Evolutionary conservation across 768 basidiomycete genomes (phyloP).

Genomic region (Kwoniella botswanensis): DNA sequence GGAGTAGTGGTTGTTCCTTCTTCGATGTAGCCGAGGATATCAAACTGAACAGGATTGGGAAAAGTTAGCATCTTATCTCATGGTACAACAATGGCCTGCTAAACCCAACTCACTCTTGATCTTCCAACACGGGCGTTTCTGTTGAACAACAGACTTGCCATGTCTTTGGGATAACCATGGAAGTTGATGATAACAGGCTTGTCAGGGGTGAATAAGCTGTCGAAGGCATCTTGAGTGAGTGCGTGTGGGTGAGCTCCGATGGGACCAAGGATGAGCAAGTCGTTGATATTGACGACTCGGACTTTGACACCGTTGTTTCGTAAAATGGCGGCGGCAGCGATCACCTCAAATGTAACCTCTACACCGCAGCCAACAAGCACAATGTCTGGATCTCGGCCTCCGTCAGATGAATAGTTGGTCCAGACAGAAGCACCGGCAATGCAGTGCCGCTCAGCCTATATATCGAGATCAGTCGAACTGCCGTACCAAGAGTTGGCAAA

Average conservation of each 20-base stretch:
- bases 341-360: conserved; percentile 85
- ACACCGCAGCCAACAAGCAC: conserved; percentile 85
- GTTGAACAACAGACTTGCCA: conserved; percentile 51
- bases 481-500: conserved; percentile 9
- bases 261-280: conserved; percentile 79
- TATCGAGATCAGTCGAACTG: background rate
- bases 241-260: conserved; percentile 62
- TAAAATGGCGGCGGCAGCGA: conserved; percentile 80
- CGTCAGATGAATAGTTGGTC: conserved; percentile 78
- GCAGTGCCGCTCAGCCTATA: conserved; percentile 68
- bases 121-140: conserved; percentile 52
- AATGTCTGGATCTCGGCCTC: conserved; percentile 62
- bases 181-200: conserved; percentile 75
- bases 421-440: conserved; percentile 84
- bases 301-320: conserved; percentile 72
- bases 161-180: conserved; percentile 66
- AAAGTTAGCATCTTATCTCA: background rate
- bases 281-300: conserved; percentile 87
- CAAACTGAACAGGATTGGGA: conserved; percentile 33
- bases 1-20: conserved; percentile 56
- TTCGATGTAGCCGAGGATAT: conserved; percentile 52
- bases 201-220: conserved; percentile 53
- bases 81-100: background rate
- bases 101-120: conserved; percentile 33
- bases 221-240: conserved; percentile 45